Evolutionary conservation across 140 eudicot species (phyloP).

Genomic region (Cichorium intybus): DNA sequence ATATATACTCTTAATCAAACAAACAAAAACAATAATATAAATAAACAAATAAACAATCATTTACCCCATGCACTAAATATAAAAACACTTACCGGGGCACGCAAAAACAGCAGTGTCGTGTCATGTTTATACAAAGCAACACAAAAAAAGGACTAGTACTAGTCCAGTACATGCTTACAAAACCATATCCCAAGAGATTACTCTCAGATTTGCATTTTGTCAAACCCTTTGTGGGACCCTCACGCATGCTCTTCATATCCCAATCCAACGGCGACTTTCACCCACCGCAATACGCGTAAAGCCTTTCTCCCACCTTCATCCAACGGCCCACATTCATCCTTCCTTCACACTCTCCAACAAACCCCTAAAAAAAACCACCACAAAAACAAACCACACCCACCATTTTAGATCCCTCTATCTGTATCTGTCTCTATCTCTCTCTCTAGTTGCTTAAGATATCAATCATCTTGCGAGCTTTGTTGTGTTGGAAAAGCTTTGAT

Average conservation of each 20-base stretch:
- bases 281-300: conserved; percentile 19
- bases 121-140: too few relatives aligned
- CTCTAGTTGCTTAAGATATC: not conserved
- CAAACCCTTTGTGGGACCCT: conserved; percentile 23
- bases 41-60: not conserved
- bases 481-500: not conserved
- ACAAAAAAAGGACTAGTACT: not conserved
- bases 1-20: too few relatives aligned
- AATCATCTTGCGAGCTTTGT: not conserved
- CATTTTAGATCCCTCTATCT: not conserved
- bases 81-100: not conserved
- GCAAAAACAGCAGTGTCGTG: not conserved
- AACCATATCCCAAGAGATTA: conserved; percentile 21
- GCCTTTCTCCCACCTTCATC: conserved; percentile 5
- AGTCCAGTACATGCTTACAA: not conserved
- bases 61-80: not conserved
- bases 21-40: not conserved
- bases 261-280: conserved; percentile 34
- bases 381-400: conserved; percentile 13
- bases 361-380: conserved; percentile 3
- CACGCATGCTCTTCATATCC: conserved; percentile 27
- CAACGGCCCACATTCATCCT: conserved; percentile 19
- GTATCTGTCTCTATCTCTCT: not conserved
- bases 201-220: conserved; percentile 17
- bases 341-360: conserved; percentile 13